phyloP scores from a whole-genome alignment of 208 protist genomes.

The Angomonas deanei region DNA sequence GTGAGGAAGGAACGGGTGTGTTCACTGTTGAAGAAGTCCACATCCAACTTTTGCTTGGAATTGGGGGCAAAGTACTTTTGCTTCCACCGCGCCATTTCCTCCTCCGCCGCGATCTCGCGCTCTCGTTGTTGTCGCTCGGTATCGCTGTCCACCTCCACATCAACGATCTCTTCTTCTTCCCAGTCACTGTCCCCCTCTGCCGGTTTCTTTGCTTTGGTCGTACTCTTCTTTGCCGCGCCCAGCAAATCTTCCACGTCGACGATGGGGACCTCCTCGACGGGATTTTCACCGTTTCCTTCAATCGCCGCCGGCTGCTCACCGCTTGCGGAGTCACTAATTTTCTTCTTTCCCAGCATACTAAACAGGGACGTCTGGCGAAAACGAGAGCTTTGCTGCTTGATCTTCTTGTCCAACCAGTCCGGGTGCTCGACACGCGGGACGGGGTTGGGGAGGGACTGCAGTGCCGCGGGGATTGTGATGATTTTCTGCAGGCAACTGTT shows the following conservation, averaged over 20 bases:
- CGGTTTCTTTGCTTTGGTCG: neutral
- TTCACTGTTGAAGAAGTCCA: constrained; percentile 54
- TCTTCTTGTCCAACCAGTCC: constrained; percentile 95
- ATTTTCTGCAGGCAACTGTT: constrained; percentile 98
- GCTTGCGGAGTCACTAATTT: too few species aligned
- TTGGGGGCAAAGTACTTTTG: constrained; percentile 68
- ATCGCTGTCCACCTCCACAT: constrained; percentile 25
- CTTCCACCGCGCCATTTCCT: constrained; percentile 27
- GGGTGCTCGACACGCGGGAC: constrained; percentile 96
- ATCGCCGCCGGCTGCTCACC: neutral
- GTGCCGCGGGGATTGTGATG: constrained; percentile 98
- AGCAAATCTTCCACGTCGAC: constrained; percentile 61
- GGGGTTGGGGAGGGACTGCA: constrained; percentile 96
- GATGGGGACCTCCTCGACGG: neutral
- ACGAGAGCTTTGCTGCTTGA: constrained; percentile 78
- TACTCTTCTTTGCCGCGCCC: neutral
- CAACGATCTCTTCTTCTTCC: constrained; percentile 23
- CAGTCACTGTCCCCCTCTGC: constrained; percentile 15
- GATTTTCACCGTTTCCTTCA: neutral
- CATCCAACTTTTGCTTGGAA: constrained; percentile 51
- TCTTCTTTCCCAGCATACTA: constrained; percentile 40
- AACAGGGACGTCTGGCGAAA: constrained; percentile 67
- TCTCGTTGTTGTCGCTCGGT: constrained; percentile 41
- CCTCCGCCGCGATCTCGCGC: constrained; percentile 46
- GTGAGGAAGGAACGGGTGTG: constrained; percentile 44